Evolutionary conservation across 192 early-diverging fungal genomes (phyloP).

Genomic region (Fimicolochytrium jonesii): DNA sequence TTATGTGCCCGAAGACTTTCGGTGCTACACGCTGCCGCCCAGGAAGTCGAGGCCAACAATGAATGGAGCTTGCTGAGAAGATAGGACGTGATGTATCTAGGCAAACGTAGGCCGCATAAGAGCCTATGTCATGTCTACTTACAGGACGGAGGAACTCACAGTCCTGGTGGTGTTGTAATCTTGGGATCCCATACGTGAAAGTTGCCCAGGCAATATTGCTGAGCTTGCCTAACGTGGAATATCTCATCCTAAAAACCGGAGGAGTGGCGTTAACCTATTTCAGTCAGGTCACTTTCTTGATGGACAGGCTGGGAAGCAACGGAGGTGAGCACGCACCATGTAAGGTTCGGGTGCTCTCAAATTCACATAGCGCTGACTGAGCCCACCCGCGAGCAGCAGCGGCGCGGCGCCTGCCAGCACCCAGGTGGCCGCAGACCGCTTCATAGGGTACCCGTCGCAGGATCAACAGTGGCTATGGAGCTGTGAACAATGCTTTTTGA

Average conservation of each 20-base stretch:
- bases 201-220: conserved; percentile 70
- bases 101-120: neutral
- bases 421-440: too few relatives aligned
- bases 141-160: conserved; percentile 54
- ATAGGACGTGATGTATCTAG: conserved; percentile 1
- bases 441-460: too few relatives aligned
- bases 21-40: conserved; percentile 2
- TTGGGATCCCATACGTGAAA: conserved; percentile 84
- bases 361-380: conserved; percentile 3
- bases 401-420: neutral
- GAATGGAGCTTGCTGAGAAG: conserved; percentile 1
- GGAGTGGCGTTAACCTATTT: neutral
- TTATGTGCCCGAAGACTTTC: conserved; percentile 54
- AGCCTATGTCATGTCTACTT: neutral
- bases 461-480: too few relatives aligned
- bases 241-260: conserved; percentile 97
- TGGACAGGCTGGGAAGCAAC: neutral
- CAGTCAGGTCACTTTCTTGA: neutral
- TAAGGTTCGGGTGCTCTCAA: conserved; percentile 37
- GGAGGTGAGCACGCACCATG: conserved; percentile 40
- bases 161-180: conserved; percentile 94
- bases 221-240: conserved; percentile 90
- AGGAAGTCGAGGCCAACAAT: neutral
- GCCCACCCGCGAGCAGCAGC: neutral
- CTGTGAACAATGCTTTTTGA: too few relatives aligned